Evolutionary conservation across 192 early-diverging fungal species (phyloP).

Genomic region (Coemansia nantahalensis): DNA sequence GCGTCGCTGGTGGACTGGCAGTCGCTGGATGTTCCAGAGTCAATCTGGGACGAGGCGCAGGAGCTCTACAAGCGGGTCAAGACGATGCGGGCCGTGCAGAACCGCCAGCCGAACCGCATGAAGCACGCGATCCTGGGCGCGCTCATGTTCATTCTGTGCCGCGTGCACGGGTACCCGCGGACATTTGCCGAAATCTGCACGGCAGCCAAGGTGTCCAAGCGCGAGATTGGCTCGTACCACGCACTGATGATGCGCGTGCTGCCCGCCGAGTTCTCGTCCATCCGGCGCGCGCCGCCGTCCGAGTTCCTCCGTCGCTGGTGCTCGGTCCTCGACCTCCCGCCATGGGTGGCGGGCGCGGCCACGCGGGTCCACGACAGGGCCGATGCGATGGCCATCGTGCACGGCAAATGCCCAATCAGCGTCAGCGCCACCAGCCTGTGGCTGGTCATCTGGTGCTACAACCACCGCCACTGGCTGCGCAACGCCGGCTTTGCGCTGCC

Average conservation of each 20-base stretch:
- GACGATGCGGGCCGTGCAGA: slow-evolving; percentile 60
- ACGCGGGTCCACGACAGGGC: slow-evolving; percentile 57
- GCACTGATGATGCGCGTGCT: slow-evolving; percentile 61
- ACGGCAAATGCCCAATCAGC: slow-evolving; percentile 63
- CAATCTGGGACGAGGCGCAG: slow-evolving; percentile 27
- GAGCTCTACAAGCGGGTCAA: slow-evolving; percentile 59
- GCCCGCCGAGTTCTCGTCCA: slow-evolving; percentile 42
- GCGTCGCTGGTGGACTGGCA: slow-evolving; percentile 41
- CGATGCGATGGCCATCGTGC: slow-evolving; percentile 57
- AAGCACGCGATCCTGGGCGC: slow-evolving; percentile 62
- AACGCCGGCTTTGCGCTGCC: slow-evolving; percentile 5
- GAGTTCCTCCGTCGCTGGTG: slow-evolving; percentile 58
- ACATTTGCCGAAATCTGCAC: slow-evolving; percentile 64
- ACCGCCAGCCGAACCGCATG: slow-evolving; percentile 63
- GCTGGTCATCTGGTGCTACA: slow-evolving; percentile 60
- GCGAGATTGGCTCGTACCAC: slow-evolving; percentile 63
- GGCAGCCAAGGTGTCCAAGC: slow-evolving; percentile 60
- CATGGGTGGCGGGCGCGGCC: slow-evolving; percentile 54
- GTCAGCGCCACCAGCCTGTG: slow-evolving; percentile 64
- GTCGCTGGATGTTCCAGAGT: slow-evolving; percentile 32
- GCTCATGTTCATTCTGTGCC: slow-evolving; percentile 60
- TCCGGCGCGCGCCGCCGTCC: slow-evolving; percentile 45
- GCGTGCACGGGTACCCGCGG: slow-evolving; percentile 56
- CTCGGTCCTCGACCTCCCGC: slow-evolving; percentile 54
- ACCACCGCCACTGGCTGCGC: slow-evolving; percentile 38